These are phyloP conservation scores for Candida tibetensis DNA, from an alignment of 805 yeast species.

Conservation along the genomic window DNA sequence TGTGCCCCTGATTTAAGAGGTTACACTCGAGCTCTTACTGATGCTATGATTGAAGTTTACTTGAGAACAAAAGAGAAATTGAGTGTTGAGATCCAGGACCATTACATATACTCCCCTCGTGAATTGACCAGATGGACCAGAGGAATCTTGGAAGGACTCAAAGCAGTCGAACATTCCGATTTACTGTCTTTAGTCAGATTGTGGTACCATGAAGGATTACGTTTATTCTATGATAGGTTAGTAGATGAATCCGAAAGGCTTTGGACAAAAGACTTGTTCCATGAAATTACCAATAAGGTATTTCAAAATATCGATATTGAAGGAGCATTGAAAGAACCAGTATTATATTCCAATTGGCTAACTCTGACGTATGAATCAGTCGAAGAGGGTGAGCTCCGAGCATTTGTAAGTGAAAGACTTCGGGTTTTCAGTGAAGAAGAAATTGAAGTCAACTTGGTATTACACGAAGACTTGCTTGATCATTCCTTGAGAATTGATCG, in stretches of 20 bases:
- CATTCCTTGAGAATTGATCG: constrained; percentile 79
- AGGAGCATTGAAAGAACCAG: constrained; percentile 44
- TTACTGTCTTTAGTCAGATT: constrained; percentile 50
- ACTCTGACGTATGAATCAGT: constrained; percentile 61
- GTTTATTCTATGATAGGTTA: constrained; percentile 76
- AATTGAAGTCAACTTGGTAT: constrained; percentile 53
- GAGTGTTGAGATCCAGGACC: constrained; percentile 40
- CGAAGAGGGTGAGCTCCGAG: constrained; percentile 40
- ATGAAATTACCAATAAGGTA: constrained; percentile 24
- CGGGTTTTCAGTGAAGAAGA: constrained; percentile 78
- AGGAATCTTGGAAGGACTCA: constrained; percentile 60
- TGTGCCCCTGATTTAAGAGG: constrained; percentile 60
- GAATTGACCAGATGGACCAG: constrained; percentile 86
- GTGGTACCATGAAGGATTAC: constrained; percentile 78
- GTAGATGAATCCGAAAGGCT: constrained; percentile 43
- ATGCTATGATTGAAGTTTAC: constrained; percentile 68
- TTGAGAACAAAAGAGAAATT: constrained; percentile 40
- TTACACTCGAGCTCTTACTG: constrained; percentile 49
- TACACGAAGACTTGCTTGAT: constrained; percentile 69
- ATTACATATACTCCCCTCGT: constrained; percentile 82
- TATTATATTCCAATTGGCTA: constrained; percentile 75
- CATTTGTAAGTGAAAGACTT: constrained; percentile 63
- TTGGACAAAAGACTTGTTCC: constrained; percentile 45
- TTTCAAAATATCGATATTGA: constrained; percentile 49
- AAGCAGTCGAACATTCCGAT: constrained; percentile 30